phyloP scores from a whole-genome alignment of 768 basidiomycete species.

The Suillus cothurnatus region DNA sequence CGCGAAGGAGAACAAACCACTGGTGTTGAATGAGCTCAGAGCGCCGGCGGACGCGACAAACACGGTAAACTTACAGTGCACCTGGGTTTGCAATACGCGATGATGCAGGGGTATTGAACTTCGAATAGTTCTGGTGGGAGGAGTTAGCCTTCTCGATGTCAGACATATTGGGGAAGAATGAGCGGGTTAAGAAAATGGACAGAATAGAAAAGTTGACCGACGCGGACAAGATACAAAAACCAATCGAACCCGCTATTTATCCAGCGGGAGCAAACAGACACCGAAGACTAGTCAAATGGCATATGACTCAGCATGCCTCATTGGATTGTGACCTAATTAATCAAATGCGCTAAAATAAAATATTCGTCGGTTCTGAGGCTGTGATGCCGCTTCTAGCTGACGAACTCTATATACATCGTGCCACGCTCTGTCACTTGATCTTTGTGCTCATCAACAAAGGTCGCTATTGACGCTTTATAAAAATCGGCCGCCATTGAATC shows the following conservation, averaged over 20 bases:
- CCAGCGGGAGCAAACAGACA: neutral
- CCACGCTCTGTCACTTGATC: neutral
- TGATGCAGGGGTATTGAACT: conserved; percentile 24
- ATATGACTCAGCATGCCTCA: conserved; percentile 1
- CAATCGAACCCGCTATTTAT: conserved; percentile 1
- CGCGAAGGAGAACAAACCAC: conserved; percentile 82
- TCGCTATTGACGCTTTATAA: neutral
- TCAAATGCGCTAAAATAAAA: too few relatives aligned
- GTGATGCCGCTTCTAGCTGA: neutral
- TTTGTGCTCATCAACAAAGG: neutral
- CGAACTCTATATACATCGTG: neutral
- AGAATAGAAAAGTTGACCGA: neutral
- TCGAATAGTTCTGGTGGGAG: conserved; percentile 24
- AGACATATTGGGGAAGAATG: conserved; percentile 29
- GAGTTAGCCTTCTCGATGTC: conserved; percentile 36
- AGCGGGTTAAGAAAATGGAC: neutral
- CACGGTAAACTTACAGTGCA: conserved; percentile 29
- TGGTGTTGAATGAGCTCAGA: conserved; percentile 25
- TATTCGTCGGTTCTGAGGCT: too few relatives aligned
- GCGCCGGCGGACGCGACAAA: neutral
- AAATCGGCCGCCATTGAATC: neutral
- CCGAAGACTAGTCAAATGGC: neutral
- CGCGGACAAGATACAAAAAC: neutral
- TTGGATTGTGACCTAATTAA: neutral
- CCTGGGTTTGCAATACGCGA: conserved; percentile 57